phyloP scores from a whole-genome alignment of 192 early-diverging fungal genomes.

The Chytriomyces sp. region DNA sequence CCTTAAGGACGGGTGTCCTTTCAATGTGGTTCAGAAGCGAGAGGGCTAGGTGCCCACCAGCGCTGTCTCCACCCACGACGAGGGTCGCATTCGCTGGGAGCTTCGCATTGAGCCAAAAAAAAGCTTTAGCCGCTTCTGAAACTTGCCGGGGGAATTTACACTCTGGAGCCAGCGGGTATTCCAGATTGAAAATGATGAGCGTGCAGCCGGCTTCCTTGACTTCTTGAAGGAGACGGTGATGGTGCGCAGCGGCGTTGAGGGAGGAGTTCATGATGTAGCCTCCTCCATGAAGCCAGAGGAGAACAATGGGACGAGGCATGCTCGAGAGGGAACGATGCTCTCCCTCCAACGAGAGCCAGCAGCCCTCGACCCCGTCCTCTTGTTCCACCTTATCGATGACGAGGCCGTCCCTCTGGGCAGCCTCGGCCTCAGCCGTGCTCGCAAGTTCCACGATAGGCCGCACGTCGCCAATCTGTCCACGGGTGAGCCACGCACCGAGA shows the following conservation, averaged over 20 bases:
- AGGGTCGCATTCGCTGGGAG: conserved; percentile 12
- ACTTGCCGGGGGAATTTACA: conserved; percentile 12
- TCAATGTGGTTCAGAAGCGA: conserved; percentile 18
- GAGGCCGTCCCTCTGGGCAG: no score
- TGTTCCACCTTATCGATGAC: no score
- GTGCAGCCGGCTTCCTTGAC: background rate
- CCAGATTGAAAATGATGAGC: conserved; percentile 26
- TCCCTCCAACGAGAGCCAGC: no score
- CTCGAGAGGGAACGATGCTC: no score
- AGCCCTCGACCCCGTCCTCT: no score
- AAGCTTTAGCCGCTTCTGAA: conserved; percentile 19
- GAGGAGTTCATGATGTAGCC: conserved; percentile 7
- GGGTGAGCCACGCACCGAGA: no score
- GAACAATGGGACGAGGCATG: no score
- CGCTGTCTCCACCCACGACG: conserved; percentile 37
- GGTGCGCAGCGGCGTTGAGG: background rate
- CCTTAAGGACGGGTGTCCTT: background rate
- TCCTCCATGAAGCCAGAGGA: conserved; percentile 1
- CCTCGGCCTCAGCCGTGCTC: no score
- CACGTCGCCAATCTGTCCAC: no score
- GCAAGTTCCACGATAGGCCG: no score
- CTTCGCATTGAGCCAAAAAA: conserved; percentile 23
- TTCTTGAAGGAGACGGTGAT: background rate
- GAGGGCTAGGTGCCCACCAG: conserved; percentile 34
- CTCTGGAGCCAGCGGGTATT: conserved; percentile 36